phyloP scores from a whole-genome alignment of 2,329 filamentous ascomycete species.

The Beauveria scarabaeidicola region DNA sequence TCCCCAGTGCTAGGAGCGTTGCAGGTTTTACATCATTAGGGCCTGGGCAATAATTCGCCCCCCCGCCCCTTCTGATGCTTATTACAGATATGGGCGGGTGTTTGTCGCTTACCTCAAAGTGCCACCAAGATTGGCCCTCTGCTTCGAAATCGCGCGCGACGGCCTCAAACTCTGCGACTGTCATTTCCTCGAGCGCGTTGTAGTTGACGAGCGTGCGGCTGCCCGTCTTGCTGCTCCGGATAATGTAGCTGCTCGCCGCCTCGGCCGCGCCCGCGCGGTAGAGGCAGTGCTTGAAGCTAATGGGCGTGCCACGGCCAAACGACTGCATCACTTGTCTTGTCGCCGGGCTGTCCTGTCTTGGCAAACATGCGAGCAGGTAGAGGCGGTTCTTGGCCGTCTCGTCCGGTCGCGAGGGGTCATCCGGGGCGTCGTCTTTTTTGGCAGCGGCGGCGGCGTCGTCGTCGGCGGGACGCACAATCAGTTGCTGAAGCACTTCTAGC shows the following conservation, averaged over 20 bases:
- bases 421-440: slow-evolving; percentile 14
- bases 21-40: not conserved
- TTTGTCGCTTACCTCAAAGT: slow-evolving; percentile 56
- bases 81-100: not conserved
- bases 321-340: slow-evolving; percentile 45
- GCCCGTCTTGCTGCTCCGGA: slow-evolving; percentile 49
- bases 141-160: slow-evolving; percentile 31
- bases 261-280: slow-evolving; percentile 46
- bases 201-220: slow-evolving; percentile 64
- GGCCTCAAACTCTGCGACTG: slow-evolving; percentile 45
- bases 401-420: not conserved
- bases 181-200: slow-evolving; percentile 62
- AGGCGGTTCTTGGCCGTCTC: slow-evolving; percentile 18
- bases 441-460: not conserved
- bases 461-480: slow-evolving; percentile 27
- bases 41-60: not conserved
- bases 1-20: no score
- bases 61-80: not conserved
- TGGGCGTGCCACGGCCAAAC: slow-evolving; percentile 33
- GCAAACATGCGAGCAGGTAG: slow-evolving; percentile 46
- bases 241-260: slow-evolving; percentile 61
- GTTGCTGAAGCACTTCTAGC: slow-evolving; percentile 60
- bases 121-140: slow-evolving; percentile 49
- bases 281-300: slow-evolving; percentile 49
- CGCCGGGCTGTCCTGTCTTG: slow-evolving; percentile 41